Base-by-base conservation (phyloP, 305 asterid genomes). In the Nicotiana rustica region DNA sequence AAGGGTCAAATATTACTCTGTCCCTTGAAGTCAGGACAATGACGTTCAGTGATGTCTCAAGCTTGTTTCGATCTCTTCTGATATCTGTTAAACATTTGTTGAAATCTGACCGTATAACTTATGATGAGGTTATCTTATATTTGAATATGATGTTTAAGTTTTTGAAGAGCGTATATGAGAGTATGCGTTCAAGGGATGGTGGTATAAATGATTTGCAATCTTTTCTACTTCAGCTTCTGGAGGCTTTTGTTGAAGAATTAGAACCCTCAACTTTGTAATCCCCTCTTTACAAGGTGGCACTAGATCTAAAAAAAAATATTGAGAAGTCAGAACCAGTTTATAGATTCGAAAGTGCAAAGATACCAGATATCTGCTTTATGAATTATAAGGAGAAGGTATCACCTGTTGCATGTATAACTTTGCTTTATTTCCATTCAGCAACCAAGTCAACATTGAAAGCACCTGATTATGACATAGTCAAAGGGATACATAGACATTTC, bases 241-340 rank as follows among this genome's bases (percentile, higher is more conserved):
- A 87, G 87, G 86, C 86, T 89, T 94, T 83, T 33, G 79, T 87
- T 33, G 90, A 87, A 90, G 91, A 84, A 81, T 77, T 94, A 89
- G 92, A 90, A 82, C 87, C 95, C 61, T 88, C 90, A 61, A 85
- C 90, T 84, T 84, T 94, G 81, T 90, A 83, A 84, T 92, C 95
- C 84, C 94, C 92, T 88, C 94, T 91, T 31, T 94, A 92, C 91
- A 90, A 91, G 88, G 87, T 91, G 88, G 77, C 75, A 75, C 52
- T 89, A 62, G 91, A 90, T 67, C 67, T 86, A 84, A 84, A 87
- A 82, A 83, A 55, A 25, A 0, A 25, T 84, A 75, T 87, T 25
- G 84, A 85, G 66, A 87, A 67, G 14, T 69, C 87, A 71, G 89
- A 86, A 77, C 82, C 59, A 83, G 81, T 86, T 76, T 64, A 78